Evolutionary conservation across 495 filamentous ascomycete genomes (phyloP).

Genomic region (Penicillium simplicissimum): DNA sequence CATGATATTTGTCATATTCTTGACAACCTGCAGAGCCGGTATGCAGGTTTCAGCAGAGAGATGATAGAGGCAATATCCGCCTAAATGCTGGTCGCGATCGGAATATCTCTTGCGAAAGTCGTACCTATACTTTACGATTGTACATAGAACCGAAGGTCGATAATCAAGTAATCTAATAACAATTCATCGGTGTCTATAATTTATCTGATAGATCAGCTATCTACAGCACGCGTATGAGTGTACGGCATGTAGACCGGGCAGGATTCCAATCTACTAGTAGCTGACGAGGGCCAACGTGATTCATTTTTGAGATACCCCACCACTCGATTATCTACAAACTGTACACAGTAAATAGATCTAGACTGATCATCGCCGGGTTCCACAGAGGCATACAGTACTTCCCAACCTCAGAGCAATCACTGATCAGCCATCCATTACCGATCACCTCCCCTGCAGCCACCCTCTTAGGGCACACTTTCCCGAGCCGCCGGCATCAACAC

Average conservation of each 20-base stretch:
- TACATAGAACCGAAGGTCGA: neutral
- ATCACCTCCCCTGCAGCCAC: neutral
- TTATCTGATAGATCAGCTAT: neutral
- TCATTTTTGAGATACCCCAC: too few species aligned
- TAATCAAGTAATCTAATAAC: neutral
- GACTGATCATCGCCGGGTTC: too few species aligned
- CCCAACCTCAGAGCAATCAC: neutral
- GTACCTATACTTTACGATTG: neutral
- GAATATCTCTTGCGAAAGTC: slow-evolving; percentile 7
- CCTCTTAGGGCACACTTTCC: neutral
- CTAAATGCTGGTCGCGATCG: neutral
- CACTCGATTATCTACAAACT: too few species aligned
- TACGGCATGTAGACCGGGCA: too few species aligned
- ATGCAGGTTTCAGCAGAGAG: neutral
- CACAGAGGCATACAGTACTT: neutral
- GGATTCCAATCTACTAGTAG: too few species aligned
- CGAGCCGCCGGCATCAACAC: slow-evolving; percentile 63
- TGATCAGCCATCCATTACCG: neutral
- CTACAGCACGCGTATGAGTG: neutral
- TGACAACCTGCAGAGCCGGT: neutral
- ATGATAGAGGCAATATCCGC: neutral
- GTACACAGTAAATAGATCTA: too few species aligned
- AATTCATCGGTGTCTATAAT: neutral
- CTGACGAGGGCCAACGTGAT: too few species aligned
- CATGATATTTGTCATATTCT: neutral